These are phyloP conservation scores for Linnemannia schmuckeri DNA, from an alignment of 192 early-diverging fungal species.

Conservation along the genomic window DNA sequence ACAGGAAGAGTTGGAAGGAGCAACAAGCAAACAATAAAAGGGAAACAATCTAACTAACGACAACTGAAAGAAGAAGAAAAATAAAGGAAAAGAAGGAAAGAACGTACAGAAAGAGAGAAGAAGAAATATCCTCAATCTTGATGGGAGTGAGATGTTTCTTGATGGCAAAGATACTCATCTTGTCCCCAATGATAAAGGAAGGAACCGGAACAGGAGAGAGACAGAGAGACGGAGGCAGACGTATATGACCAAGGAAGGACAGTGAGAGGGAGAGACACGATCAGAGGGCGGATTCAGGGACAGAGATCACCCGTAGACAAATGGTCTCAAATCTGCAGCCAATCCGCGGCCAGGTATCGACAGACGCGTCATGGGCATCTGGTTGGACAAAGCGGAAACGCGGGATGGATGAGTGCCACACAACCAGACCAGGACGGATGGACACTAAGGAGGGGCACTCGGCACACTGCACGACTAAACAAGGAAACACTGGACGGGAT, in stretches of 20 bases:
- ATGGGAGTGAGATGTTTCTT: too few relatives aligned
- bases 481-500: not conserved
- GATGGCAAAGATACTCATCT: too few relatives aligned
- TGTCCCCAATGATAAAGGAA: too few relatives aligned
- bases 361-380: slow-evolving; percentile 5
- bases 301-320: not conserved
- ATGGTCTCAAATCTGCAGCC: not conserved
- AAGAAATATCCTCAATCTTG: too few relatives aligned
- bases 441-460: not conserved
- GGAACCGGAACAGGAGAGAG: not conserved
- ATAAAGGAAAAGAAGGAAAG: too few relatives aligned
- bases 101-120: too few relatives aligned
- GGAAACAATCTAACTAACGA: too few relatives aligned
- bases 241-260: not conserved
- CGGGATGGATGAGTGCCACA: not conserved
- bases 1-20: too few relatives aligned
- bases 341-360: not conserved
- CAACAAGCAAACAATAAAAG: too few relatives aligned
- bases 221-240: not conserved
- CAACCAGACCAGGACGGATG: too few relatives aligned
- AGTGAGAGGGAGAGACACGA: not conserved
- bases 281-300: not conserved
- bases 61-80: too few relatives aligned
- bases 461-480: not conserved
- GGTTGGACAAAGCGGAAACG: not conserved